A percentile compares a stretch with the other conserved stretches of the same genome.
phyloP scores from a whole-genome alignment of 805 yeast species.

The Myxozyma monticola region DNA sequence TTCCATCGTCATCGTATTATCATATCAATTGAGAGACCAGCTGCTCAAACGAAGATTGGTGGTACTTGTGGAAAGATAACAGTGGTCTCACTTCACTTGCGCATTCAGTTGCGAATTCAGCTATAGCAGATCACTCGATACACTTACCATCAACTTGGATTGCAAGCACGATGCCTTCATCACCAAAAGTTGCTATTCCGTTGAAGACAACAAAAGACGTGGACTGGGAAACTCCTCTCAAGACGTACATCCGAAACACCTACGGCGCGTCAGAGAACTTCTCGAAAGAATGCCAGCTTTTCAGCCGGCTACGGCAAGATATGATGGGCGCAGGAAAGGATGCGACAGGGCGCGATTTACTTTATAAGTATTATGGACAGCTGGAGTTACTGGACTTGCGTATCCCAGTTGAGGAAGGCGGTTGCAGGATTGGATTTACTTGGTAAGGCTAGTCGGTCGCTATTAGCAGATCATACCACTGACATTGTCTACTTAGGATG shows the following conservation, averaged over 20 bases:
- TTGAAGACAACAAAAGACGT: conserved; percentile 52
- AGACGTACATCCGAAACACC: conserved; percentile 54
- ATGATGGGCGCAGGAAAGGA: conserved; percentile 50
- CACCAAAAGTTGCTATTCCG: conserved; percentile 40
- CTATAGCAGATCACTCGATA: too few species aligned
- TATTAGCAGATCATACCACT: background rate
- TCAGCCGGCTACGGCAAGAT: conserved; percentile 63
- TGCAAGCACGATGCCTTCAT: conserved; percentile 23
- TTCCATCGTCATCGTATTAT: too few species aligned
- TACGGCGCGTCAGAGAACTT: conserved; percentile 66
- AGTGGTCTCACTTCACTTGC: too few species aligned
- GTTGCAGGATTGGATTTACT: conserved; percentile 61
- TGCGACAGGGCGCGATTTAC: conserved; percentile 52
- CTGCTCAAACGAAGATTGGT: too few species aligned
- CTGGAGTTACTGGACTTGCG: conserved; percentile 77
- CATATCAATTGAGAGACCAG: too few species aligned
- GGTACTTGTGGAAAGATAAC: too few species aligned
- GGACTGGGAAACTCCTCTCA: conserved; percentile 67
- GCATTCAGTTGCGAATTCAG: too few species aligned
- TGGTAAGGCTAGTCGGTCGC: too few species aligned
- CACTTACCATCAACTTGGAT: too few species aligned
- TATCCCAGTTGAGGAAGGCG: conserved; percentile 61
- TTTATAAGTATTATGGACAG: conserved; percentile 74
- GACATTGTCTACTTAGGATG: conserved; percentile 23
- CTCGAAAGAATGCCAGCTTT: conserved; percentile 52